Evolutionary conservation across 2,329 filamentous ascomycete genomes (phyloP), one percentile per base, ranked within the genome.

Genomic region (Penicillium sp.): DNA sequence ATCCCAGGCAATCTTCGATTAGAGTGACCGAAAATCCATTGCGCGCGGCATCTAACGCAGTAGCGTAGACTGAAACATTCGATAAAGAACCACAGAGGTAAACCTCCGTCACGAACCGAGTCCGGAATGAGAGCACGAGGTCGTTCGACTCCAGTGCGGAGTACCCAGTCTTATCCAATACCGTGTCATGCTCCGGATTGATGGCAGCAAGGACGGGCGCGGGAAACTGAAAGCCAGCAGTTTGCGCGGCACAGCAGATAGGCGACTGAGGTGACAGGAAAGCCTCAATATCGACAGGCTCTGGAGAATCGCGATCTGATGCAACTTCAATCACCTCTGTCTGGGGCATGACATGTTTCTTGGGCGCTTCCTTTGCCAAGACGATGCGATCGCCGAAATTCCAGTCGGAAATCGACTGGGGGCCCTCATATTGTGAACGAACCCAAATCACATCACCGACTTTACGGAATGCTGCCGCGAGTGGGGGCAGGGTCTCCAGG

Each of bases 11-110:
- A 71, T 98, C 92, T 52, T 95, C 88, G 39, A 98, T 79, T 13
- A 98, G 79, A 5, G 90, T 95, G 68, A 97, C 91, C n/a, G 86
- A 82, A 68, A 96, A 87, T 4, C 93, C 95, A 73, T 97, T 90
- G 21, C 89, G 85, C 1, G 91, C 93, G 11, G 93, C 95, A 69
- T 97, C 95, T 61, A 96, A 82, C 3, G 92, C 92, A 1, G 93
- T 97, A 8, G 95, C 93, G 70, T 95, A 92, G 47, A 98, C 87
- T 31, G 92, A 93, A 35, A 96, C 80, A 68, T 98, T 97, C 44
- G 89, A 90, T 49, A 96, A 82, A 45, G 90, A 89, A 22, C 95
- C 95, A 68, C 90, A 96, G 24, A 98, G 84, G 74, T 90, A 97
- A 13, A 99, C 79, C 67, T 97, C 90, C 2, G 92, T 96, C 57